Percentiles rank a stretch among this genome's conserved stretches.
Conservation (phyloP, 2,329 filamentous ascomycete species). For the Fusarium secorum region DNA sequence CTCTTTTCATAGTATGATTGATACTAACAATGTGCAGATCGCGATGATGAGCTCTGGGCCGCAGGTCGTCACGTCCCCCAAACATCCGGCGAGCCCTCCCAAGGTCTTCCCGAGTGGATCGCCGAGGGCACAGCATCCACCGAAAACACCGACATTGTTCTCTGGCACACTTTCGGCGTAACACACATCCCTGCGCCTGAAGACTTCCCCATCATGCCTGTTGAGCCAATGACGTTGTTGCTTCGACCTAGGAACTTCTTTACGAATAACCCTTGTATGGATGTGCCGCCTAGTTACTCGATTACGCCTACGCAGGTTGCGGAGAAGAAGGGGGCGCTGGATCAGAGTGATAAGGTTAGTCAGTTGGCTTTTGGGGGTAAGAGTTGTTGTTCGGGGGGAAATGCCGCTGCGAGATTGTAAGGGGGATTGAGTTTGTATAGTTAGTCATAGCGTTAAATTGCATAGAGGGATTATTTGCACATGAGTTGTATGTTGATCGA, state of each 20-base stretch:
- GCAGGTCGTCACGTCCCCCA: slow-evolving; percentile 89
- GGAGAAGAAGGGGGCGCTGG: slow-evolving; percentile 35
- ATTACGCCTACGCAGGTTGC: slow-evolving; percentile 43
- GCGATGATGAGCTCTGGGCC: slow-evolving; percentile 82
- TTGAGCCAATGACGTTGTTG: slow-evolving; percentile 82
- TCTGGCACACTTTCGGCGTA: slow-evolving; percentile 94
- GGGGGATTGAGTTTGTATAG: background rate
- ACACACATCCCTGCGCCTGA: slow-evolving; percentile 90
- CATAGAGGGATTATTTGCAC: background rate
- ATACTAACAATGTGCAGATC: slow-evolving; percentile 58
- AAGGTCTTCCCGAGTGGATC: slow-evolving; percentile 80
- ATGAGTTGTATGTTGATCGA: fast-evolving
- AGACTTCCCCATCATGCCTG: slow-evolving; percentile 93
- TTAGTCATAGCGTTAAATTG: slow-evolving; percentile 12
- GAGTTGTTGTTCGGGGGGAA: slow-evolving; percentile 25
- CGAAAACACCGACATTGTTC: slow-evolving; percentile 83
- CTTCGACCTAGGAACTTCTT: slow-evolving; percentile 86
- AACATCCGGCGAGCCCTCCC: slow-evolving; percentile 79
- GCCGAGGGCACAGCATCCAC: slow-evolving; percentile 72
- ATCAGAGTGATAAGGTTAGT: slow-evolving; percentile 35
- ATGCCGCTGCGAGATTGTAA: slow-evolving; percentile 26
- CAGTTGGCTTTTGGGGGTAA: slow-evolving; percentile 39
- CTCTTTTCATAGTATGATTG: fast-evolving
- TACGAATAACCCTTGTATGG: slow-evolving; percentile 77
- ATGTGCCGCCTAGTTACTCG: slow-evolving; percentile 70